Evolutionary conservation across 75 land plant species (phyloP).

Genomic region (Chamaecyparis obtusa): DNA sequence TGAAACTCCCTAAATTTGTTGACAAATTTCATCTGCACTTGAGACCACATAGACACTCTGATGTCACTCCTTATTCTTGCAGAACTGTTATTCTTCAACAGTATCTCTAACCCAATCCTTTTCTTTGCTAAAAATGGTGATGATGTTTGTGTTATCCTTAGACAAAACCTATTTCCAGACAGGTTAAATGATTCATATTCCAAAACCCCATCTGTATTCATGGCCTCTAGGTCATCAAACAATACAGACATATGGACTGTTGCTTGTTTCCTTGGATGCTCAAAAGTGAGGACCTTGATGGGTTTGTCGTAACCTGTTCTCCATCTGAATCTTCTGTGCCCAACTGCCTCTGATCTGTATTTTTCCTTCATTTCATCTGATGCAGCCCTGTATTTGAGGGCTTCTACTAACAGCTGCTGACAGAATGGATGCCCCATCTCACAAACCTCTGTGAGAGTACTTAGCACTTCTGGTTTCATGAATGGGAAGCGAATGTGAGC

Average conservation of each 20-base stretch:
- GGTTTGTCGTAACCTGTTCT: background rate
- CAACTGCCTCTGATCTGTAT: background rate
- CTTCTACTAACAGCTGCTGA: background rate
- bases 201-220: background rate
- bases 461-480: slow-evolving; percentile 2
- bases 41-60: background rate
- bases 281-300: background rate
- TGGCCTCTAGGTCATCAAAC: background rate
- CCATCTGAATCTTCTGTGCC: background rate
- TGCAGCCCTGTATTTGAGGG: background rate
- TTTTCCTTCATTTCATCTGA: slow-evolving; percentile 1
- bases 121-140: background rate
- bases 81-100: background rate
- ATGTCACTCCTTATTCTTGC: background rate
- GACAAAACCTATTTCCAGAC: background rate
- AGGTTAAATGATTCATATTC: background rate
- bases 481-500: background rate
- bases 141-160: background rate
- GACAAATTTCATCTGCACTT: background rate
- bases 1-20: background rate
- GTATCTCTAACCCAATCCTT: background rate
- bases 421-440: background rate
- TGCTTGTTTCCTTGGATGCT: background rate
- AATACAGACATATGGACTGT: background rate
- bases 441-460: background rate